Evolutionary conservation across 495 filamentous ascomycete genomes (phyloP), one percentile per base, ranked within the genome.

Genomic region (Xylaria intraflava): DNA sequence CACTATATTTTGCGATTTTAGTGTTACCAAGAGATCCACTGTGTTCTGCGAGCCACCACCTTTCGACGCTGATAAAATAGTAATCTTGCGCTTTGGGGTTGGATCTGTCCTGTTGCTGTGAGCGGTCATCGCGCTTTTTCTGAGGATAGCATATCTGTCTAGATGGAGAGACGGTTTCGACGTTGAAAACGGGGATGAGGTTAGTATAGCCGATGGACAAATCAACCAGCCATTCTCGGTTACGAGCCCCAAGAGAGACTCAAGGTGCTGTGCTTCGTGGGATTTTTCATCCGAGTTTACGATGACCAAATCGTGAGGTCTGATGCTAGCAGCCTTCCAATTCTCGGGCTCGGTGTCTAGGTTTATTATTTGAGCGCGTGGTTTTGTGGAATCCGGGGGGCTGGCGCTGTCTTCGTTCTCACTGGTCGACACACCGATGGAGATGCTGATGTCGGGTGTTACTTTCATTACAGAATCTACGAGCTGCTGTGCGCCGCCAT

Each of bases 151-250:
- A 26, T 59, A 36, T 14, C 43, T 12, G 22, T 30, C 53, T 19
- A 56, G 35, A 14, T 53, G 47, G 16, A 60, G 41, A 20, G 47
- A 52, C 12, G 46, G 46, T 24, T 14, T 20, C 16, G 38, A 27
- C 14, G 1, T 12, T 9, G 11, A 46, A 16, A 45, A 31, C 20
- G 38, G 11, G 12, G 51, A 40, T 11, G 36, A 48, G 42, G 33
- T 10, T 1, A 16, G 38, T 11, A 5, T 8, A 20, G 51, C 16
- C 6, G 47, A 60, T 7, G 49, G 39, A n/a, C 39, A 51, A 10
- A 51, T 36, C 1, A 60, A 39, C 57, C 57, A 60, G 8, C 57
- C 57, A 24, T 35, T 44, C n/a, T 52, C 48, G 16, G 17, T 29
- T 7, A 56, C 44, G 24, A 60, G 44, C 11, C 10, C 22, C 14